Percentiles rank a stretch among this genome's conserved stretches.
phyloP scores from a whole-genome alignment of 257 asterid species.

The Solanum paucissectum region DNA sequence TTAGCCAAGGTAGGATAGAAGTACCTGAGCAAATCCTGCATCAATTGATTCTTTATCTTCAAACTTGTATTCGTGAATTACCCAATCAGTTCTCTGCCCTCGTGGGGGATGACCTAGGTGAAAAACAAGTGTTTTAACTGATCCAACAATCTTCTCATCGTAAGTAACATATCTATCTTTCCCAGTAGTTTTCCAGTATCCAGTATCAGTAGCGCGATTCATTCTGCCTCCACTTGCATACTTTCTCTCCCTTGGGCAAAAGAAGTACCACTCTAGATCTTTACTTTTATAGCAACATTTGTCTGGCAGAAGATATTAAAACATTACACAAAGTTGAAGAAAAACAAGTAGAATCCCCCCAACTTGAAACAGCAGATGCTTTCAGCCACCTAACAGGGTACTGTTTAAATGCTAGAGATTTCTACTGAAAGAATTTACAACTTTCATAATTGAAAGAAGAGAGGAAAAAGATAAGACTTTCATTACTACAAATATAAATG shows the following conservation, averaged over 20 bases:
- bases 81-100: constrained; percentile 85
- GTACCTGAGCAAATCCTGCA: constrained; percentile 52
- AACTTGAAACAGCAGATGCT: background rate
- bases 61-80: constrained; percentile 57
- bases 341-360: background rate
- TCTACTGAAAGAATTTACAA: background rate
- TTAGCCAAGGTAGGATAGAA: background rate
- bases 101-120: constrained; percentile 62
- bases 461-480: background rate
- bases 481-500: background rate
- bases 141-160: constrained; percentile 39
- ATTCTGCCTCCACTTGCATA: constrained; percentile 65
- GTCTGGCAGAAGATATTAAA: constrained; percentile 20
- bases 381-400: background rate
- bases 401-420: background rate
- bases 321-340: background rate
- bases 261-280: constrained; percentile 88
- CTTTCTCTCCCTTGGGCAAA: constrained; percentile 80
- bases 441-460: background rate
- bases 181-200: constrained; percentile 89
- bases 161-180: constrained; percentile 37
- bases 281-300: constrained; percentile 54
- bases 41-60: constrained; percentile 39
- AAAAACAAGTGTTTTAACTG: constrained; percentile 66
- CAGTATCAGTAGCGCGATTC: constrained; percentile 75